Base-by-base conservation (phyloP, 164 flowering plant species). In the Aristolochia fimbriata region DNA sequence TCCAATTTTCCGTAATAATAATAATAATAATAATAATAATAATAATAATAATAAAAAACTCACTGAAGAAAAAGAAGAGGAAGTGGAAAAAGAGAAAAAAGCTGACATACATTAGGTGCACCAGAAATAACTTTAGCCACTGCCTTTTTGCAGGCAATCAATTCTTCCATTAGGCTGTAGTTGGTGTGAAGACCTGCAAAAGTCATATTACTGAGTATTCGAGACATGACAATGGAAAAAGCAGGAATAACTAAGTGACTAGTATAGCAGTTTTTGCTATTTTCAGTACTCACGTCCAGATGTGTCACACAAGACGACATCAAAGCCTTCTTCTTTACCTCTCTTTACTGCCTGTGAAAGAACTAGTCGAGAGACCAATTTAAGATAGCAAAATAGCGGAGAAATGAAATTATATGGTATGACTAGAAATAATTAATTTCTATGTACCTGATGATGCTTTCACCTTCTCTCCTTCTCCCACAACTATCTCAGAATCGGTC, bases 151-250 rank as follows among this genome's bases (percentile, higher is more conserved):
- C 97, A 89, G 23, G 94, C 77, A 66, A 86, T 70, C 76, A 89
- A 75, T 78, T 93, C 97, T 77, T 93, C 98, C 97, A 93, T 93
- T 57, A 93, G 73, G 73, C 84, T 79, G 72, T 80, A 93, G 74
- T 93, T 89, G 49, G 98, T 93, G 70, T 93, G 98, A 31, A 93
- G 75, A 77, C 98, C 98, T 93, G 63, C 49, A 46, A 69, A 41
- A 57, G 31, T 57, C 51, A 57, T 15, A 22, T 57, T 3, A 37
- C 4, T 37, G 43, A 37, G 4, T 37, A 37, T 10, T 37, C 4
- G 8, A 37, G 10, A 25, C 47, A 64, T 22, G 21, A 20, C 49
- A 59, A 30, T 19, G 12, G 25, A 63, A 57, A 19, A 24, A 57
- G 57, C 58, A 65, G 17, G 24, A 50, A 21, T 19, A 33, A 27